Evolutionary conservation across 306 rosid species (phyloP).

Genomic region (Inga laurina): DNA sequence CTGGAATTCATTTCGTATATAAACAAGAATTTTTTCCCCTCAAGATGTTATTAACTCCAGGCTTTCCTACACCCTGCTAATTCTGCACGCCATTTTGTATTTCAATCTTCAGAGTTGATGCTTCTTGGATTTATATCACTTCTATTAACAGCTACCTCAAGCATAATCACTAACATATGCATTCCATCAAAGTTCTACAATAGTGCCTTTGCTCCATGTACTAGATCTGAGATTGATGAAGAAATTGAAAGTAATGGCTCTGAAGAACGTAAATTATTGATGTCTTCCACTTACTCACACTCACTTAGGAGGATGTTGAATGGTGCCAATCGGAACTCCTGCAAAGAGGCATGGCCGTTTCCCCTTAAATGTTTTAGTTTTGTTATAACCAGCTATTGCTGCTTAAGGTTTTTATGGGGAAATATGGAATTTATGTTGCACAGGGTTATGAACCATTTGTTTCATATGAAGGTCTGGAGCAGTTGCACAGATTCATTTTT

Average conservation of each 20-base stretch:
- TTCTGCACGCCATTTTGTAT: conserved; percentile 15
- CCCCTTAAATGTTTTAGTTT: conserved; percentile 25
- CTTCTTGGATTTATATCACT: conserved; percentile 98
- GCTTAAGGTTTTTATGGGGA: conserved; percentile 21
- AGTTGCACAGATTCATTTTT: conserved; percentile 96
- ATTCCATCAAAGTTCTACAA: conserved; percentile 84
- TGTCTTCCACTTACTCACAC: conserved; percentile 50
- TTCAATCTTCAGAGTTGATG: conserved; percentile 85
- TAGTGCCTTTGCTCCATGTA: conserved; percentile 81
- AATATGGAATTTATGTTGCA: conserved; percentile 31
- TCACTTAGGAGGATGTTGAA: conserved; percentile 62
- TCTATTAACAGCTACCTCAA: conserved; percentile 90
- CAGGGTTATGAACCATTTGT: conserved; percentile 97
- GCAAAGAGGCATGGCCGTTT: conserved; percentile 64
- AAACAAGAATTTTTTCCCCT: conserved; percentile 3
- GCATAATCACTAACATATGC: conserved; percentile 84
- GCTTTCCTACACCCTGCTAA: conserved; percentile 18
- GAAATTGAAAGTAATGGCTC: conserved; percentile 53
- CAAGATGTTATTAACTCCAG: neutral
- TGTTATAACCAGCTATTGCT: conserved; percentile 15
- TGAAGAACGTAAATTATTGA: conserved; percentile 59
- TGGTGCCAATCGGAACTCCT: conserved; percentile 51
- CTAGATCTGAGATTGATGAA: conserved; percentile 69
- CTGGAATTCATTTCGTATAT: conserved; percentile 13
- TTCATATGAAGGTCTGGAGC: conserved; percentile 95